Evolutionary conservation across 768 basidiomycete species (phyloP).

Genomic region (Terana coerulea): DNA sequence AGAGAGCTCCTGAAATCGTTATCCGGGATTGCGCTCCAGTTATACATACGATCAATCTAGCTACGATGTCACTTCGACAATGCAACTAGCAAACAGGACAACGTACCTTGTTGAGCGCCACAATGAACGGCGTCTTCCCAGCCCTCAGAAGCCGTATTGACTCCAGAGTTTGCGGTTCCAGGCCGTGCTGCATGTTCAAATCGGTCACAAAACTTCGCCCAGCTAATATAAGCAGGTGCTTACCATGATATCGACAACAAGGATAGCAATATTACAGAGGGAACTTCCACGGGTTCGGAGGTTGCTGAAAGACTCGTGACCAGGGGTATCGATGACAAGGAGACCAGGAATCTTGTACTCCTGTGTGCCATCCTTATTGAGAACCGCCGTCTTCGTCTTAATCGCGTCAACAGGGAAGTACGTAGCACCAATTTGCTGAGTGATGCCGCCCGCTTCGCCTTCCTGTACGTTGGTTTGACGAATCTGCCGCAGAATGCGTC

Average conservation of each 20-base stretch:
- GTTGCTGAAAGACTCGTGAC: constrained; percentile 99
- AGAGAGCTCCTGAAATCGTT: constrained; percentile 91
- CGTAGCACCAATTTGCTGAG: constrained; percentile 99
- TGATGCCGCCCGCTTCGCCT: constrained; percentile 99
- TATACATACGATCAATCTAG: constrained; percentile 96
- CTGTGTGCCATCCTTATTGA: constrained; percentile 82
- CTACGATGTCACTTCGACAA: constrained; percentile 6
- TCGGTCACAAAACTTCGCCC: constrained; percentile 1
- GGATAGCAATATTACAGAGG: constrained; percentile 96
- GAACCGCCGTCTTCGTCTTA: constrained; percentile 85
- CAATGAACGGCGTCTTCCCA: constrained; percentile 97
- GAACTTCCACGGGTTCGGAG: constrained; percentile 93
- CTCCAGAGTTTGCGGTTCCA: constrained; percentile 98
- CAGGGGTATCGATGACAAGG: constrained; percentile 95
- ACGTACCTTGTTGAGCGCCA: constrained; percentile 90
- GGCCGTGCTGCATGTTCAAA: constrained; percentile 66
- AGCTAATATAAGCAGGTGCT: constrained; percentile 15
- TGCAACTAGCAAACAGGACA: background rate
- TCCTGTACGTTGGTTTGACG: constrained; percentile 99
- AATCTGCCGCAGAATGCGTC: constrained; percentile 54
- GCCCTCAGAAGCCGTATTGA: constrained; percentile 89
- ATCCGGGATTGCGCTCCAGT: constrained; percentile 89
- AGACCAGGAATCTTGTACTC: constrained; percentile 98
- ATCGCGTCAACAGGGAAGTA: constrained; percentile 98
- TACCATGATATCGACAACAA: constrained; percentile 98